These are phyloP conservation scores for Rhizoctonia solani DNA, from an alignment of 1,284 basidiomycete genomes.

Conservation along the genomic window DNA sequence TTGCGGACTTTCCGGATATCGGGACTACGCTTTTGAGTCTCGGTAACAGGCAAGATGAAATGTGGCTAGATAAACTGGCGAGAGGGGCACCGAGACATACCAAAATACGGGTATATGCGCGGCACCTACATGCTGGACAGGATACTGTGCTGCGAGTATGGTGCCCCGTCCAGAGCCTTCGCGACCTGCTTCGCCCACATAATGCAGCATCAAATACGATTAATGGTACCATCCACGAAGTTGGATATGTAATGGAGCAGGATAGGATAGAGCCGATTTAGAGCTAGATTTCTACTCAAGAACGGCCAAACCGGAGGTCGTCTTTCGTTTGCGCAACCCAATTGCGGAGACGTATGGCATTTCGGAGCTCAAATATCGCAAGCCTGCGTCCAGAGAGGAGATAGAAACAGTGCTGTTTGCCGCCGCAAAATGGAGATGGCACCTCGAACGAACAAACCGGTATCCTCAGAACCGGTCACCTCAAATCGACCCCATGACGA, in stretches of 20 bases:
- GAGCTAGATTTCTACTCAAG: not conserved
- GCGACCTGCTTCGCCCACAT: too few relatives aligned
- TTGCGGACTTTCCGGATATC: not conserved
- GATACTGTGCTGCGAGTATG: not conserved
- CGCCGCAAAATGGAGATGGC: slow-evolving; percentile 38
- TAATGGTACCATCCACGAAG: too few relatives aligned
- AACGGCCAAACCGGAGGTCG: not conserved
- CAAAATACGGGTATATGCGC: not conserved
- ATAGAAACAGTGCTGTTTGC: slow-evolving; percentile 16
- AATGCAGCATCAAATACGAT: too few relatives aligned
- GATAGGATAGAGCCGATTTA: not conserved
- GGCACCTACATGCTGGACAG: not conserved
- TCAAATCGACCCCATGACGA: too few relatives aligned
- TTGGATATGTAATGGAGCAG: not conserved
- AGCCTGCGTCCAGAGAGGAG: not conserved
- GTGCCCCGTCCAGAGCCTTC: not conserved
- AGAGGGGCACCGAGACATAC: too few relatives aligned
- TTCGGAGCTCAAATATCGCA: slow-evolving; percentile 1
- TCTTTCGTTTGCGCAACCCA: not conserved
- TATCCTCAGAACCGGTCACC: slow-evolving; percentile 39
- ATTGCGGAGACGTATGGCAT: not conserved
- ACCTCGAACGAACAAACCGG: slow-evolving; percentile 51
- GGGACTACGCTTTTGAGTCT: not conserved
- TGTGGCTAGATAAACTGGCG: too few relatives aligned
- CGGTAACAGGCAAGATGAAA: too few relatives aligned